These are phyloP conservation scores for Phyllosticta citrichinensis DNA, from an alignment of 2,329 filamentous ascomycete genomes.

Conservation along the genomic window DNA sequence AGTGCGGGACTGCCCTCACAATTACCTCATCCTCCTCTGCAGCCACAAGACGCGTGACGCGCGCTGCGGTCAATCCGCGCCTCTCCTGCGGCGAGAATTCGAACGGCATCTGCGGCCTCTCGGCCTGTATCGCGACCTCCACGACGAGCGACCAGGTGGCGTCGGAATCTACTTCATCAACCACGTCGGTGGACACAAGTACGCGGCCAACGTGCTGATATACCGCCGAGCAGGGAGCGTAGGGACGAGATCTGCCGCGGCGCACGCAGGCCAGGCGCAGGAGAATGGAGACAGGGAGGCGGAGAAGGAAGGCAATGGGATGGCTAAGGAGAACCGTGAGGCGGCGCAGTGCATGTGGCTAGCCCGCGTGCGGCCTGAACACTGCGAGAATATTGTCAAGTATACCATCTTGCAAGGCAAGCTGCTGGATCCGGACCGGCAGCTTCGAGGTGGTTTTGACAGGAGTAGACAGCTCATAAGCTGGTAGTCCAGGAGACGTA, in stretches of 20 bases:
- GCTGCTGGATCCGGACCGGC: constrained; percentile 76
- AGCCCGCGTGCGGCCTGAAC: constrained; percentile 71
- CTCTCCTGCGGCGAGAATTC: constrained; percentile 77
- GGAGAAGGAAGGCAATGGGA: constrained; percentile 19
- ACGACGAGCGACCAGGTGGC: constrained; percentile 81
- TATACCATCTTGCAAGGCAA: constrained; percentile 91
- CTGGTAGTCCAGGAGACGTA: constrained; percentile 49
- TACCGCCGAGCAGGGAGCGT: constrained; percentile 53
- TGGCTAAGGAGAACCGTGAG: constrained; percentile 26
- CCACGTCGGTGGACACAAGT: constrained; percentile 95
- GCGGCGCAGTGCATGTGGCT: constrained; percentile 91
- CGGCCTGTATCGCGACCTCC: constrained; percentile 74
- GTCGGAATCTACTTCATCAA: constrained; percentile 95
- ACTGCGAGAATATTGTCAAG: constrained; percentile 84
- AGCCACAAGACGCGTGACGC: constrained; percentile 91
- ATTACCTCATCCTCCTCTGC: constrained; percentile 82
- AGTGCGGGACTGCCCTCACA: constrained; percentile 65
- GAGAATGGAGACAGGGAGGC: constrained; percentile 25
- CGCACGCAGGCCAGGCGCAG: constrained; percentile 29
- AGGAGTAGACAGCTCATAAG: constrained; percentile 68
- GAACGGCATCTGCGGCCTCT: constrained; percentile 79
- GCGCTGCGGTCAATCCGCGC: constrained; percentile 87
- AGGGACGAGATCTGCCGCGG: constrained; percentile 16
- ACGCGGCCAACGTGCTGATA: constrained; percentile 86
- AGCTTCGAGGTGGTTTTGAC: constrained; percentile 87